These are phyloP conservation scores for Croton setiger DNA, from an alignment of 441 rosid species.

Conservation along the genomic window DNA sequence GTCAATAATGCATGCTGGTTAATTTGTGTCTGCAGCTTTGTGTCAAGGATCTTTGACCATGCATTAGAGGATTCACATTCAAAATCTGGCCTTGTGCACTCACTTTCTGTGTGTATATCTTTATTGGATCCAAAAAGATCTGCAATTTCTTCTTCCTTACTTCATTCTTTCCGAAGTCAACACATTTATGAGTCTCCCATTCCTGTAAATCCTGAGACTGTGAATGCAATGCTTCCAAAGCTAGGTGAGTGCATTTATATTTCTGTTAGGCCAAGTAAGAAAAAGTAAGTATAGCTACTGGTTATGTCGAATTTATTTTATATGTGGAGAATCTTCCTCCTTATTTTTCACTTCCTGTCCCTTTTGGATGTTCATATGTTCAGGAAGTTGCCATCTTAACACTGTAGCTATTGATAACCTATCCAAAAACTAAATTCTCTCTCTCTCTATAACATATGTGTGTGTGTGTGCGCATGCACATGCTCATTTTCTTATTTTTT, in stretches of 20 bases:
- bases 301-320: not conserved
- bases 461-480: too few relatives aligned
- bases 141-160: slow-evolving; percentile 57
- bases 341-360: not conserved
- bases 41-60: slow-evolving; percentile 84
- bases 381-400: too few relatives aligned
- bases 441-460: too few relatives aligned
- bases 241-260: slow-evolving; percentile 53
- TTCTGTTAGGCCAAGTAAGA: not conserved
- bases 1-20: slow-evolving; percentile 11
- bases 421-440: too few relatives aligned
- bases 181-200: slow-evolving; percentile 76
- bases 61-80: slow-evolving; percentile 91
- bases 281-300: not conserved
- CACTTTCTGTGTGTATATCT: slow-evolving; percentile 95
- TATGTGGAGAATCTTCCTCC: not conserved
- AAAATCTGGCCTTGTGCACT: slow-evolving; percentile 87
- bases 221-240: slow-evolving; percentile 89
- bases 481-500: not conserved
- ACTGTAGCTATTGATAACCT: too few relatives aligned
- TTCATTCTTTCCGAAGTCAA: slow-evolving; percentile 86
- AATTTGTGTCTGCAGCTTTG: slow-evolving; percentile 56
- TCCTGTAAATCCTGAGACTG: slow-evolving; percentile 79
- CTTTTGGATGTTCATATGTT: too few relatives aligned
- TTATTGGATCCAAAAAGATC: slow-evolving; percentile 91